Base-by-base conservation (phyloP, 305 asterid species). In the Rubia peregrina region DNA sequence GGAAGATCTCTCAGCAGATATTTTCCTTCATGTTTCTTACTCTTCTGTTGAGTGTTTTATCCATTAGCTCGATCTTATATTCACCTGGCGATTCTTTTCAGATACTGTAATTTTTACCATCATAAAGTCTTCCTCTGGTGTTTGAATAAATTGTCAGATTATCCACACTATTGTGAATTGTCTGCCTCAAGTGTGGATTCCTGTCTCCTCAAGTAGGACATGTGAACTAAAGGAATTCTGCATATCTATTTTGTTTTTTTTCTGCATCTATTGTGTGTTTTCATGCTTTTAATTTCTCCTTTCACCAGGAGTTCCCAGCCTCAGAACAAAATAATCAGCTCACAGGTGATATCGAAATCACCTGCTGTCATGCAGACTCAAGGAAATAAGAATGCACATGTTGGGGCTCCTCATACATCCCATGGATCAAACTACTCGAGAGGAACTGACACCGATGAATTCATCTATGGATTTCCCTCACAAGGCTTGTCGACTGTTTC, bases 401-500 rank as follows among this genome's bases (percentile, higher is more conserved):
- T 70, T 19, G 74, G 62, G 61, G 73, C 70, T 67, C 75, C 78
- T 57, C 83, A 62, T 5, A 75, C 71, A 71, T 33, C 57, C 48
- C 81, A 55, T 26, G 75, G 79, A 76, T 67, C 80, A 65, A 78
- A 69, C 71, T 46, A 73, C 76, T 46, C 74, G 57, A 82, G 68
- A 79, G 82, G 68, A 43, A 55, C 79, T 24, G 73, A 43, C 56
- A 53, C 51, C 16, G 97, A 90, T 75, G 95, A 90, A 69, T 90
- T 87, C 62, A 88, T 85, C 65, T 90, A 87, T 62, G 97, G 97
- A 40, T 90, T 90, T 79, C 97, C 97, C 53, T 82, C 82, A 6
- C 77, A 81, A 30, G 93, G 97, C 75, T 79, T 90, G 73, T 84
- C 97, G 61, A 78, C 78, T 42, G 80, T 82, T 68, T 78, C 90